Conservation (phyloP, 805 yeast species). For the Yamadazyma nakazawae region DNA sequence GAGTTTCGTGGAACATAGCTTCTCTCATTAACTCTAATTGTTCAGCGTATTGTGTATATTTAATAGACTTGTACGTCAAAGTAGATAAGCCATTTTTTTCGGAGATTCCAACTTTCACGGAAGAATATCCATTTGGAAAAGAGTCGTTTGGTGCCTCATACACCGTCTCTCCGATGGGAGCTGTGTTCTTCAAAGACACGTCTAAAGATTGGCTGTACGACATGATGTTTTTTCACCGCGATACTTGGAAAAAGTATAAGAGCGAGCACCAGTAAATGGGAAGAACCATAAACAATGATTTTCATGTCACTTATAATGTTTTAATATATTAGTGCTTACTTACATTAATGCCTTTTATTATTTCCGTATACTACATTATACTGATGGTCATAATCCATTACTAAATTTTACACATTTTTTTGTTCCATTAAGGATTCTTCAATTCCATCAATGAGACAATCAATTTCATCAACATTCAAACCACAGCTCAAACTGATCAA, state of each 20-base stretch:
- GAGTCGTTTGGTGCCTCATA: conserved; percentile 19
- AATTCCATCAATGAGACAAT: conserved; percentile 78
- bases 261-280: too few relatives aligned
- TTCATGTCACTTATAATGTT: too few relatives aligned
- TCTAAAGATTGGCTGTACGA: conserved; percentile 12
- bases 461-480: conserved; percentile 73
- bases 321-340: too few relatives aligned
- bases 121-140: conserved; percentile 24
- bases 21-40: conserved; percentile 31
- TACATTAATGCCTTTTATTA: too few relatives aligned
- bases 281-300: too few relatives aligned
- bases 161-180: conserved; percentile 12
- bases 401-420: background rate
- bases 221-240: background rate
- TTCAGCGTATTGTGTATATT: conserved; percentile 34
- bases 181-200: conserved; percentile 3
- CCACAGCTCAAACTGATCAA: conserved; percentile 77
- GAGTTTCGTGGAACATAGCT: conserved; percentile 18
- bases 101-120: conserved; percentile 39
- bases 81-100: conserved; percentile 41
- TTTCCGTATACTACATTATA: background rate
- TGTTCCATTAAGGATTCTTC: conserved; percentile 35
- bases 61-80: conserved; percentile 39
- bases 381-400: conserved; percentile 1
- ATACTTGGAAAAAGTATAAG: too few relatives aligned